phyloP scores from a whole-genome alignment of 2,329 filamentous ascomycete genomes.

The Ceratocystis papillata region DNA sequence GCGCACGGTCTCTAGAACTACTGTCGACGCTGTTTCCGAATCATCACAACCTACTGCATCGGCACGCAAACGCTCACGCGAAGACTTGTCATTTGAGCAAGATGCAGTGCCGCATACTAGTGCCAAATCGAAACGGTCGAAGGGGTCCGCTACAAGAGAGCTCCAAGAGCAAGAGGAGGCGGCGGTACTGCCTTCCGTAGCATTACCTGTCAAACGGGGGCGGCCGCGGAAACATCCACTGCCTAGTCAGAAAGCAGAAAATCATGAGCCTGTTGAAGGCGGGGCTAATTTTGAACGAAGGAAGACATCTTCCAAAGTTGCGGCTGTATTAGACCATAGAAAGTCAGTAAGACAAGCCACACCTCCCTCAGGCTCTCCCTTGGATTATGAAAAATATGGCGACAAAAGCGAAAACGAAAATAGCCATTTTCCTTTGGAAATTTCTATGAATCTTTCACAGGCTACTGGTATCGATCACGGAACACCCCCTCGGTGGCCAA shows the following conservation, averaged over 20 bases:
- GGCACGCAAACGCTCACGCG: neutral
- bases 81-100: neutral
- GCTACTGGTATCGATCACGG: slow-evolving; percentile 14
- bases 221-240: neutral
- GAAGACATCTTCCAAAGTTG: neutral
- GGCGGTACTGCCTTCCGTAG: neutral
- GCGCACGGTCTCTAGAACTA: neutral
- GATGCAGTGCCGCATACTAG: neutral
- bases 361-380: neutral
- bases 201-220: neutral
- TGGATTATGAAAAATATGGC: neutral
- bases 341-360: neutral
- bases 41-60: neutral
- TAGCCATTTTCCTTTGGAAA: neutral
- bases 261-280: neutral
- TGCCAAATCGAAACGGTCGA: neutral
- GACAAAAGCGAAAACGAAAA: too few relatives aligned
- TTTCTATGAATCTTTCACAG: slow-evolving; percentile 8
- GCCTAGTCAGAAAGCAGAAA: neutral
- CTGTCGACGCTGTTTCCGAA: neutral
- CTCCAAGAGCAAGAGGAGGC: neutral
- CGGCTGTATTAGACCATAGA: neutral
- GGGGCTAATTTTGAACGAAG: neutral
- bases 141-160: neutral
- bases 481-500: slow-evolving; percentile 16